Conservation (phyloP, 805 yeast species). For the Barnettozyma californica region DNA sequence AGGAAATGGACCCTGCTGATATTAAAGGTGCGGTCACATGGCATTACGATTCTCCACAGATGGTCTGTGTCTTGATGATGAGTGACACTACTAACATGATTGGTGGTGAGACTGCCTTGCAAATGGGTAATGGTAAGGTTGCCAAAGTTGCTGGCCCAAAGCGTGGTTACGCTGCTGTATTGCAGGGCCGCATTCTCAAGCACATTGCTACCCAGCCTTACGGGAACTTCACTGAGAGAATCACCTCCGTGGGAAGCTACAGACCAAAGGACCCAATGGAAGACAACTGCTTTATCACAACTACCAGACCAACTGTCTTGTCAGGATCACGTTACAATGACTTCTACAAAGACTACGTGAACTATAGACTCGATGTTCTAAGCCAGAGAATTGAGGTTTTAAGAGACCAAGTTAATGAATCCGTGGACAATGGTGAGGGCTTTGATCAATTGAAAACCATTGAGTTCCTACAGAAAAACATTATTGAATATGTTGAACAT, state of each 20-base stretch:
- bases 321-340: conserved; percentile 33
- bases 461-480: conserved; percentile 25
- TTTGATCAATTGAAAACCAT: conserved; percentile 36
- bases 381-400: conserved; percentile 28
- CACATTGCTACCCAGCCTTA: conserved; percentile 45
- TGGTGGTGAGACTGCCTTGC: conserved; percentile 56
- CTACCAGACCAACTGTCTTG: conserved; percentile 36
- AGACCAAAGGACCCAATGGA: conserved; percentile 34
- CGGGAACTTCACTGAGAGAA: conserved; percentile 33
- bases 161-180: conserved; percentile 40
- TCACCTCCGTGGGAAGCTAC: conserved; percentile 37
- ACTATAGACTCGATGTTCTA: conserved; percentile 33
- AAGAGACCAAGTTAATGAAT: conserved; percentile 21
- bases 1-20: conserved; percentile 11
- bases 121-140: conserved; percentile 27
- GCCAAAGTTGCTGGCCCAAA: conserved; percentile 34
- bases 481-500: conserved; percentile 26
- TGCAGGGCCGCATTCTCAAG: conserved; percentile 41
- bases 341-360: conserved; percentile 37
- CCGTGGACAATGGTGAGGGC: conserved; percentile 21
- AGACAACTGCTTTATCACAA: conserved; percentile 38
- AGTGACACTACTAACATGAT: conserved; percentile 53
- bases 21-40: conserved; percentile 56
- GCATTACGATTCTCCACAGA: conserved; percentile 62
- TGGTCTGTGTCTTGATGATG: conserved; percentile 59